Conservation (phyloP, 1,284 basidiomycete species). For the Irpex lacteus region DNA sequence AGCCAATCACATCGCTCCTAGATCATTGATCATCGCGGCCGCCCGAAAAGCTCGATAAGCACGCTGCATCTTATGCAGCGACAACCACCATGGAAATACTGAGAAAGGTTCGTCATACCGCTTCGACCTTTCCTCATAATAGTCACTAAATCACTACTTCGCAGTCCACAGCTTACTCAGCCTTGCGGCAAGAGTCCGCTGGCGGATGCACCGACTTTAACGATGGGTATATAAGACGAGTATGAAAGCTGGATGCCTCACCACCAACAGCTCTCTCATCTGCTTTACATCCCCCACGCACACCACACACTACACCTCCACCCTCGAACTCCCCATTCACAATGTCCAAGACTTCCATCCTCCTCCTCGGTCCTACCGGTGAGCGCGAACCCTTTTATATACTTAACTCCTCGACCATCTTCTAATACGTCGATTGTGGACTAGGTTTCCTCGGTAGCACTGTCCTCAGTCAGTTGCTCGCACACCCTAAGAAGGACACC, state of each 20-base stretch:
- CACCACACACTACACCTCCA: no score
- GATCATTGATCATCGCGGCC: no score
- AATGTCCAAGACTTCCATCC: background rate
- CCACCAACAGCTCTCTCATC: background rate
- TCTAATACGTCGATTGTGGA: background rate
- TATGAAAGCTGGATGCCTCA: background rate
- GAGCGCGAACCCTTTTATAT: background rate
- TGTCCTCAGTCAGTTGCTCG: slow-evolving; percentile 8
- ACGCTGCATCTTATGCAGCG: no score
- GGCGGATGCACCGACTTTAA: background rate
- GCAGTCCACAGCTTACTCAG: background rate
- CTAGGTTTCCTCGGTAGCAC: slow-evolving; percentile 27
- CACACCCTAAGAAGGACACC: no score
- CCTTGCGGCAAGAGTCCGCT: background rate
- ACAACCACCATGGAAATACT: background rate
- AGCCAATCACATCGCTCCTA: no score
- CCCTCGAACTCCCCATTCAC: background rate
- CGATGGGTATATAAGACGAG: background rate
- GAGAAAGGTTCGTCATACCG: background rate
- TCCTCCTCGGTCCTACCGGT: background rate
- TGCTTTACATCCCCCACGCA: background rate
- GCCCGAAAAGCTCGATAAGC: no score
- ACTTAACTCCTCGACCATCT: background rate
- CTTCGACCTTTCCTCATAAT: background rate
- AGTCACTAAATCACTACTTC: no score